phyloP scores from a whole-genome alignment of 2,329 filamentous ascomycete genomes.

The Periconia sp. region DNA sequence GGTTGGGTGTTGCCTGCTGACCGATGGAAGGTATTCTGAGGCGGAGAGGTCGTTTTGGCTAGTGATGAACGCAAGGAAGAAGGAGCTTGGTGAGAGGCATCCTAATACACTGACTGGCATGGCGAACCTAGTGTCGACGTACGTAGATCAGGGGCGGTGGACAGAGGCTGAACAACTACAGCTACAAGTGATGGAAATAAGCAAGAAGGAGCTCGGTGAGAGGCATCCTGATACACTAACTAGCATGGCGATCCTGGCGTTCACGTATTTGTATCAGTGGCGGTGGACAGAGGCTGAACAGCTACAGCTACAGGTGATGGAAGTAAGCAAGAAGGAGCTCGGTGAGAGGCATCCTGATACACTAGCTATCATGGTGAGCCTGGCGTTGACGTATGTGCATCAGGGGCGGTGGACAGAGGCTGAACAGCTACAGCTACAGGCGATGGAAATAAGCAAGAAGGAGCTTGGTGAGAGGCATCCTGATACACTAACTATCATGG shows the following conservation, averaged over 20 bases:
- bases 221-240: too few species aligned
- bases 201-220: too few species aligned
- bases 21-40: conserved; percentile 8
- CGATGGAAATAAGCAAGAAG: background rate
- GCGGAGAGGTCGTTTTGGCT: conserved; percentile 14
- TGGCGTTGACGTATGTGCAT: conserved; percentile 6
- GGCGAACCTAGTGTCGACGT: too few species aligned
- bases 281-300: too few species aligned
- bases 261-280: too few species aligned
- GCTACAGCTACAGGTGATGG: too few species aligned
- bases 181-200: background rate
- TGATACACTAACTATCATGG: background rate
- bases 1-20: background rate
- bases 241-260: background rate
- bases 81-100: conserved; percentile 4
- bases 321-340: conserved; percentile 2
- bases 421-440: background rate
- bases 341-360: background rate
- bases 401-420: conserved; percentile 4
- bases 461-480: background rate
- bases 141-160: background rate
- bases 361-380: background rate
- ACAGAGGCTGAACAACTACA: background rate
- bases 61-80: conserved; percentile 20
- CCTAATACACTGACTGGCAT: too few species aligned